phyloP scores from a whole-genome alignment of 2,329 filamentous ascomycete species.

The Orbilia ellipsospora region DNA sequence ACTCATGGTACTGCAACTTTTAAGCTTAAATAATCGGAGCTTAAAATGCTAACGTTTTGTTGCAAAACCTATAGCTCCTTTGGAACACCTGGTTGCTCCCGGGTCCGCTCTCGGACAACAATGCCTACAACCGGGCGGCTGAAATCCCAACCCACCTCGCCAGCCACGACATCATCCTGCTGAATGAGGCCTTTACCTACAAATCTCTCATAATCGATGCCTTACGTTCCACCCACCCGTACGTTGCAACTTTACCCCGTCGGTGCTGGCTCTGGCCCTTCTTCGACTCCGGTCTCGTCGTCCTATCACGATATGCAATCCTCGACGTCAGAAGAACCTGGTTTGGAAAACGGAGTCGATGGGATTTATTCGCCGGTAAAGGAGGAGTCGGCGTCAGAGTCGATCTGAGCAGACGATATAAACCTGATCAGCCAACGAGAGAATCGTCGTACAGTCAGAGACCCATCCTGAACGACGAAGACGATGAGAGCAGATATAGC shows the following conservation, averaged over 20 bases:
- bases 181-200: conserved; percentile 45
- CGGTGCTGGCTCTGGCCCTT: conserved; percentile 52
- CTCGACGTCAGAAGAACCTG: conserved; percentile 42
- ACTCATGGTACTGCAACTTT: not conserved
- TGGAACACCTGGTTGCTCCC: conserved; percentile 53
- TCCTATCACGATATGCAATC: conserved; percentile 46
- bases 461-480: conserved; percentile 24
- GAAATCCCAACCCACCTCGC: conserved; percentile 40
- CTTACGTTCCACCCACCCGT: conserved; percentile 35
- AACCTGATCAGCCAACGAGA: conserved; percentile 15
- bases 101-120: conserved; percentile 47
- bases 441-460: conserved; percentile 21
- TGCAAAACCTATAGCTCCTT: conserved; percentile 24
- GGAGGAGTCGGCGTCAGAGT: conserved; percentile 39
- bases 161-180: conserved; percentile 47
- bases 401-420: conserved; percentile 40
- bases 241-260: conserved; percentile 48
- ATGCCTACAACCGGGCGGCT: conserved; percentile 38
- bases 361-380: conserved; percentile 51
- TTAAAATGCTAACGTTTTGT: not conserved
- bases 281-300: conserved; percentile 48
- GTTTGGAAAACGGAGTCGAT: conserved; percentile 39
- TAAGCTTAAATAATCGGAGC: not conserved
- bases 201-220: conserved; percentile 50
- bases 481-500: conserved; percentile 13